Evolutionary conservation across 441 rosid genomes (phyloP).

Genomic region (Gossypium trilobum): DNA sequence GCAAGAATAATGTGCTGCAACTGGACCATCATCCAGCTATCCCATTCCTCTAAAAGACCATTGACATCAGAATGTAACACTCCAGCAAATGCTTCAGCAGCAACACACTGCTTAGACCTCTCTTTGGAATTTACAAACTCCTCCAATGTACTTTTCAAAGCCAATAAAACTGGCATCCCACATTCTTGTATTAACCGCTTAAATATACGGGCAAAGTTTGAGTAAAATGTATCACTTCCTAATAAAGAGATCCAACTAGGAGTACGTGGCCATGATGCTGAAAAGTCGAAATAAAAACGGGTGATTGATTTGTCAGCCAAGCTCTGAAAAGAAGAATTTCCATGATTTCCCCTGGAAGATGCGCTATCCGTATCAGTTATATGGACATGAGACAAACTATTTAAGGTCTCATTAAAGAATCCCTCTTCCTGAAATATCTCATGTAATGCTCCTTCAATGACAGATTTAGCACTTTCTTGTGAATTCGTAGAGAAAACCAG

Average conservation of each 20-base stretch:
- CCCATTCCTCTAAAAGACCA: constrained; percentile 81
- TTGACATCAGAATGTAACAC: constrained; percentile 80
- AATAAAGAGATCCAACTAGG: constrained; percentile 96
- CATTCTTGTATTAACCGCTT: constrained; percentile 95
- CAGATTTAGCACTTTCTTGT: constrained; percentile 46
- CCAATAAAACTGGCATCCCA: constrained; percentile 72
- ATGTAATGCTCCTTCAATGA: constrained; percentile 74
- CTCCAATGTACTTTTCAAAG: constrained; percentile 65
- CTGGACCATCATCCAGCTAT: constrained; percentile 83
- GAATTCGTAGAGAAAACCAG: constrained; percentile 23
- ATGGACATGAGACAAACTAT: constrained; percentile 95
- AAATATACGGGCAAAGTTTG: constrained; percentile 89
- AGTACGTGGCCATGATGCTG: constrained; percentile 98
- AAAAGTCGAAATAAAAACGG: constrained; percentile 89
- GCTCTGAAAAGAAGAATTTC: constrained; percentile 84
- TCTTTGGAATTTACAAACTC: constrained; percentile 87
- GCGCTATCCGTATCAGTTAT: constrained; percentile 63
- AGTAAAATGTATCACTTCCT: constrained; percentile 85
- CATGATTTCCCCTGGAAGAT: constrained; percentile 78
- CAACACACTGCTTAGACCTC: constrained; percentile 98
- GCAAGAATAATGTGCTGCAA: constrained; percentile 77
- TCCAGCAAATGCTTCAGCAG: constrained; percentile 97
- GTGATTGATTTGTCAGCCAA: constrained; percentile 92
- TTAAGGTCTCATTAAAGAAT: constrained; percentile 78
- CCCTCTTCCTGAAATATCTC: constrained; percentile 87